Evolutionary conservation across 2,329 filamentous ascomycete species (phyloP).

Genomic region (Aureobasidium subglaciale): DNA sequence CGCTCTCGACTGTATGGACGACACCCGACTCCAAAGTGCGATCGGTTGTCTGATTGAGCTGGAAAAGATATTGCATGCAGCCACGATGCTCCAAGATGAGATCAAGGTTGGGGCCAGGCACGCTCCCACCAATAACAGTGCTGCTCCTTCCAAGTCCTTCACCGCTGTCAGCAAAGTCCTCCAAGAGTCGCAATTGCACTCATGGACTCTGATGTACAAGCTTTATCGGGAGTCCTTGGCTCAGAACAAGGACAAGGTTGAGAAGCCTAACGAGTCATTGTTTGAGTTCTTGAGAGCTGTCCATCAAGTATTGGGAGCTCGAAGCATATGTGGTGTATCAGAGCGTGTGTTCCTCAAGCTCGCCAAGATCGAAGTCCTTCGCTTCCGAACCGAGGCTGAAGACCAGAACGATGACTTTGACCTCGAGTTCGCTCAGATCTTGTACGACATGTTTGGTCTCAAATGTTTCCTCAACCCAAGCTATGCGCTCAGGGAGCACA

Average conservation of each 20-base stretch:
- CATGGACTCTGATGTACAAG: slow-evolving; percentile 82
- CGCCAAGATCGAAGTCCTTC: slow-evolving; percentile 77
- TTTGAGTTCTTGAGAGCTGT: slow-evolving; percentile 74
- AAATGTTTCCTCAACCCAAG: slow-evolving; percentile 46
- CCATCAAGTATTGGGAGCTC: slow-evolving; percentile 75
- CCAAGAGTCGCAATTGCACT: slow-evolving; percentile 77
- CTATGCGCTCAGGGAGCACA: slow-evolving; percentile 56
- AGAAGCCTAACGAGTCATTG: slow-evolving; percentile 59
- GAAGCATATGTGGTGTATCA: slow-evolving; percentile 76
- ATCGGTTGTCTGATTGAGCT: slow-evolving; percentile 65
- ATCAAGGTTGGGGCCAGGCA: slow-evolving; percentile 68
- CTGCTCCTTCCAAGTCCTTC: slow-evolving; percentile 26
- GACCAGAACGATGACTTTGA: slow-evolving; percentile 75
- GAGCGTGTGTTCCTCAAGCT: slow-evolving; percentile 85
- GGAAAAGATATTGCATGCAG: slow-evolving; percentile 67
- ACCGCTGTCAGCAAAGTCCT: slow-evolving; percentile 40
- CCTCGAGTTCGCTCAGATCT: slow-evolving; percentile 75
- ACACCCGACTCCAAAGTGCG: slow-evolving; percentile 66
- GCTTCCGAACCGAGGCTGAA: slow-evolving; percentile 37
- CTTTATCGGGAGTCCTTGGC: slow-evolving; percentile 67
- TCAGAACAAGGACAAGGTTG: slow-evolving; percentile 58
- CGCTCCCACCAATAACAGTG: slow-evolving; percentile 51
- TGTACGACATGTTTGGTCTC: slow-evolving; percentile 75
- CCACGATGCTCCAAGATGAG: slow-evolving; percentile 76
- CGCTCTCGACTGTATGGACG: slow-evolving; percentile 78